These are phyloP conservation scores for Buxus sempervirens DNA, from an alignment of 164 flowering plant species.

Conservation along the genomic window DNA sequence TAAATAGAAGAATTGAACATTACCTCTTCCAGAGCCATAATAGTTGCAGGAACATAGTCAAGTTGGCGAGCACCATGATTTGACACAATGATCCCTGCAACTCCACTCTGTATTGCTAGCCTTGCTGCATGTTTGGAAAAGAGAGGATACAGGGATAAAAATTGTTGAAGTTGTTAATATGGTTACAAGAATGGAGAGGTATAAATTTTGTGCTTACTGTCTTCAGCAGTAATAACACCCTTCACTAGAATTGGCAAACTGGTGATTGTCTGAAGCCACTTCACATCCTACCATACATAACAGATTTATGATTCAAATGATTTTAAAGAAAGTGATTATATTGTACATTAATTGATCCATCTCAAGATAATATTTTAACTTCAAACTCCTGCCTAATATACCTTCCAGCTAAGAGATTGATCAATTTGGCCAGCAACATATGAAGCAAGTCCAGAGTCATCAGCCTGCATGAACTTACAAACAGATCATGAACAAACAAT, in stretches of 20 bases:
- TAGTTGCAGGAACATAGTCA: background rate
- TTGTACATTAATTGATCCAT: background rate
- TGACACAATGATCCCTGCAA: slow-evolving; percentile 1
- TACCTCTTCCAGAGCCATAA: slow-evolving; percentile 1
- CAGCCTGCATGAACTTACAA: slow-evolving; percentile 31
- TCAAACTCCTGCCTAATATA: slow-evolving; percentile 10
- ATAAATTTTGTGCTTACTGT: slow-evolving; percentile 42
- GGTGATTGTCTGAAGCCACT: slow-evolving; percentile 93
- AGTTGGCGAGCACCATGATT: slow-evolving; percentile 4
- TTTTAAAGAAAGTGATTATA: background rate
- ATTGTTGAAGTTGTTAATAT: background rate
- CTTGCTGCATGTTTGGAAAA: background rate
- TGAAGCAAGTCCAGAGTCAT: slow-evolving; percentile 81
- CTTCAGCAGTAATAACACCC: slow-evolving; percentile 93
- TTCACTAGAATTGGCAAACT: slow-evolving; percentile 78
- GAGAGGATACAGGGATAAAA: background rate
- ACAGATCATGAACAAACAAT: background rate
- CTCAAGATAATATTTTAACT: background rate
- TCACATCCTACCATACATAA: slow-evolving; percentile 56
- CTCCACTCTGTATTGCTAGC: background rate
- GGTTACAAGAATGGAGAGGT: background rate
- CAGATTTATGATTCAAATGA: background rate
- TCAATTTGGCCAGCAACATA: slow-evolving; percentile 83
- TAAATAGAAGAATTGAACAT: background rate
- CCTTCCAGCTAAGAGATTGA: slow-evolving; percentile 79